Base-by-base conservation (phyloP, 2,329 filamentous ascomycete genomes). In the Bimuria novae-zelandiae region DNA sequence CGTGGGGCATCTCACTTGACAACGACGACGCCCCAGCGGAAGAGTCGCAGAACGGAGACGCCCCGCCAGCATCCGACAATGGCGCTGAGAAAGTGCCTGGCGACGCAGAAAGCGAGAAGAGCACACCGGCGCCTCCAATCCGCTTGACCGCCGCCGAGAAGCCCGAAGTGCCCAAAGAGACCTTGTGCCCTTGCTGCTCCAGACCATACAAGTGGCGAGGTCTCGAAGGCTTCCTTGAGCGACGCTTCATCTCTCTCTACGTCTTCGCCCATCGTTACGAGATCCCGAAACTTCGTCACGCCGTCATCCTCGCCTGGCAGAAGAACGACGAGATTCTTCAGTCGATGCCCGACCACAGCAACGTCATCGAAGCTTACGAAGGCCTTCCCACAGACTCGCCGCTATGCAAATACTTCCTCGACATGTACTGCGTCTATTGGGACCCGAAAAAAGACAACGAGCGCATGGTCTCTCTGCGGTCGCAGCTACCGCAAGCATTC, bases 351-450 rank as follows among this genome's bases (percentile, higher is more conserved):
- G 69, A 72, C 33, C 69, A 72, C 51, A 67, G 68, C 61, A 72
- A 72, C 16, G 69, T 72, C 52, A 72, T 71, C 44, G 60, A 67
- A 0, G 69, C 69, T 3, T 72, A 72, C 47, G 64, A 70, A 19
- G 60, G 52, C 30, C 59, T 72, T 1, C 68, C 69, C 1, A 59
- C 67, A 7, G 63, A 66, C 37, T 63, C 69, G 4, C 61, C 67
- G 5, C 56, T 71, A 1, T 72, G 69, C 51, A 57, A 63, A 22
- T 71, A 71, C 59, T 72, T 72, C 49, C 60, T 72, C 12, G 69
- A 72, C 45, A 71, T 71, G 69, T 71, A 72, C 41, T 65, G 58
- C 4, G 69, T 71, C 14, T 71, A 71, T 56, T 72, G 69, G 69
- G 68, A 71, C 30, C 69, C 69, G 2, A 68, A 70, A 19, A 64